phyloP scores from a whole-genome alignment of 345 rosid species.

The Gossypium anomalum region DNA sequence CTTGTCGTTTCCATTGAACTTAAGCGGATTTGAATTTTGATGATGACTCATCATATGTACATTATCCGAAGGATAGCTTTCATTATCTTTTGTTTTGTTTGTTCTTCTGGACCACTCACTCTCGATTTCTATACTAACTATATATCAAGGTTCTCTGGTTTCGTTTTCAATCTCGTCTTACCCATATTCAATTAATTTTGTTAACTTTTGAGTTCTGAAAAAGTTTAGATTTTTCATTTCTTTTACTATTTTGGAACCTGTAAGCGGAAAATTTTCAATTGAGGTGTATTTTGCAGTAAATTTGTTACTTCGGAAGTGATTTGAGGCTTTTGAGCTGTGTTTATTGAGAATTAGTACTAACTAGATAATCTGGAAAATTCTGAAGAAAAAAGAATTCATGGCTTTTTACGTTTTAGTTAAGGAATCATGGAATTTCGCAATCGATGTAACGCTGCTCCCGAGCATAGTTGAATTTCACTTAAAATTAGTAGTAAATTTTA shows the following conservation, averaged over 20 bases:
- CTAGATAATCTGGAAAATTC: not conserved
- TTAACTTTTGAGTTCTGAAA: constrained; percentile 1
- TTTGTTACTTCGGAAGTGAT: not conserved
- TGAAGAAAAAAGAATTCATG: not conserved
- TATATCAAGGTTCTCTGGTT: not conserved
- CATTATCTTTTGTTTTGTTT: not conserved
- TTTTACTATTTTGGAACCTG: not conserved
- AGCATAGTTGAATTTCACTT: not conserved
- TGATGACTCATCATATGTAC: constrained; percentile 11
- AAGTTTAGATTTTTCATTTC: not conserved
- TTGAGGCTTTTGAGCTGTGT: not conserved
- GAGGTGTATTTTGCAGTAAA: not conserved
- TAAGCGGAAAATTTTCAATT: not conserved
- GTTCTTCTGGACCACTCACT: constrained; percentile 23
- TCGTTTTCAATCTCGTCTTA: not conserved
- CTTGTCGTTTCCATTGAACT: constrained; percentile 17
- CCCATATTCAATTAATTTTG: not conserved
- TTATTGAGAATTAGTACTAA: not conserved
- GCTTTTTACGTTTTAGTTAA: not conserved
- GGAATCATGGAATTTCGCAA: not conserved
- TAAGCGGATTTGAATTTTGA: constrained; percentile 4
- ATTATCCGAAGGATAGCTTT: constrained; percentile 18
- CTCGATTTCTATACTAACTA: not conserved
- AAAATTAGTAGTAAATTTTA: not conserved
- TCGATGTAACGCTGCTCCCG: not conserved